phyloP scores from a whole-genome alignment of 768 basidiomycete species.

The Boletus insuetus region DNA sequence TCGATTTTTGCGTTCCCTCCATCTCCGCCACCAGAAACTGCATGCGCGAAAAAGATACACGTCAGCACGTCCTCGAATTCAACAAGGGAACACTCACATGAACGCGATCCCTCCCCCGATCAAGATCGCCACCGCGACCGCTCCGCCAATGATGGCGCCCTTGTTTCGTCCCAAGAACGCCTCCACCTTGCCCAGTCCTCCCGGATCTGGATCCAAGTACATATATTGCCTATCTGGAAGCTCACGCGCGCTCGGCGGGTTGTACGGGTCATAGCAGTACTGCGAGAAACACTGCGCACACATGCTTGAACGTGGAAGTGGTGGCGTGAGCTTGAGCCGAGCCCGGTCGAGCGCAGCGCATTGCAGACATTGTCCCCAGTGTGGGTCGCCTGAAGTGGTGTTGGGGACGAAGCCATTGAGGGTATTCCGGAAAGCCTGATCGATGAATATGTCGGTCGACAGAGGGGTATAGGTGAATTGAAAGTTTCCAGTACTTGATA shows the following conservation, averaged over 20 bases:
- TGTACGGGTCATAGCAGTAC: conserved; percentile 56
- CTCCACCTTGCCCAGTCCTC: conserved; percentile 42
- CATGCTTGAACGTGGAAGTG: conserved; percentile 39
- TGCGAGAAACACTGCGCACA: conserved; percentile 61
- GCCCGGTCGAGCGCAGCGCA: conserved; percentile 63
- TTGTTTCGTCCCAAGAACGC: conserved; percentile 46
- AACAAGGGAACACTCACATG: conserved; percentile 30
- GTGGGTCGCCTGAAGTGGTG: conserved; percentile 49
- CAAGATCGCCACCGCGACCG: conserved; percentile 40
- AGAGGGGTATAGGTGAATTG: conserved; percentile 56
- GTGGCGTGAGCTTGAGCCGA: conserved; percentile 38
- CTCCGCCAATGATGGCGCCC: conserved; percentile 47
- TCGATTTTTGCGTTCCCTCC: conserved; percentile 13
- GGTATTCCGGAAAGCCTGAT: conserved; percentile 55
- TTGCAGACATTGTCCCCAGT: conserved; percentile 56
- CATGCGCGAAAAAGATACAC: not conserved
- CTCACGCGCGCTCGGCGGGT: conserved; percentile 53
- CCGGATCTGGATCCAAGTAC: conserved; percentile 56
- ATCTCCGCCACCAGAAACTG: conserved; percentile 33
- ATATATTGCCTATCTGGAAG: conserved; percentile 38
- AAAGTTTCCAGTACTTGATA: conserved; percentile 52
- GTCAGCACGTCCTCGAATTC: not conserved
- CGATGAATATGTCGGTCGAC: conserved; percentile 55
- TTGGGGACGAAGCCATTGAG: conserved; percentile 62
- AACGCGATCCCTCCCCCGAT: conserved; percentile 36